Evolutionary conservation across 305 asterid genomes (phyloP).

Genomic region (Fraxinus floribunda): DNA sequence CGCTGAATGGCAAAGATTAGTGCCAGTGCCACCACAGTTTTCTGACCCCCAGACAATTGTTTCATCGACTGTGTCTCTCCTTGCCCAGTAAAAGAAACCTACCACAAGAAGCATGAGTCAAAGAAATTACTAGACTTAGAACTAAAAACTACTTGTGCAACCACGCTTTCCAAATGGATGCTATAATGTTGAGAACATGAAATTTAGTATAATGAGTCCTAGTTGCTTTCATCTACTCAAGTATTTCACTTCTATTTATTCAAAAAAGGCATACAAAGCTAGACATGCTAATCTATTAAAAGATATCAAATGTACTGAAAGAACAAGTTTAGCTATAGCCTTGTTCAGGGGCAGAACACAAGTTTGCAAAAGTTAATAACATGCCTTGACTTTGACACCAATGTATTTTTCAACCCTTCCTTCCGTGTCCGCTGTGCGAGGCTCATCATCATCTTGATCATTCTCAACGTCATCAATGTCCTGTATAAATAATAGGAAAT

Average conservation of each 20-base stretch:
- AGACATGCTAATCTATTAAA: conserved; percentile 10
- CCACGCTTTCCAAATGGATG: conserved; percentile 15
- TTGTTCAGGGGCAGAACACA: conserved; percentile 7
- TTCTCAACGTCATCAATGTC: conserved; percentile 68
- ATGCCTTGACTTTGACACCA: conserved; percentile 98
- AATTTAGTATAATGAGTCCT: conserved; percentile 1
- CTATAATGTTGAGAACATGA: neutral
- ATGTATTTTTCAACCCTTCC: conserved; percentile 94
- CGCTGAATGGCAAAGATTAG: conserved; percentile 96
- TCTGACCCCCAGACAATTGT: conserved; percentile 97
- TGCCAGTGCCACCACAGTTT: conserved; percentile 95
- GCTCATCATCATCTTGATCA: conserved; percentile 85
- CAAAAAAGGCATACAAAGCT: neutral
- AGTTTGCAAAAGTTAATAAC: conserved; percentile 27
- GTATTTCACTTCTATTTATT: conserved; percentile 8
- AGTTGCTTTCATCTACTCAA: conserved; percentile 12
- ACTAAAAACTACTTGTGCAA: neutral
- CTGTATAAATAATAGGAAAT: conserved; percentile 35
- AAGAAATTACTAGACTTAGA: conserved; percentile 11
- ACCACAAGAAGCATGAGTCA: conserved; percentile 17
- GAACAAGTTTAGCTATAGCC: conserved; percentile 15
- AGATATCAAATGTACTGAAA: neutral
- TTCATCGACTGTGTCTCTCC: conserved; percentile 99
- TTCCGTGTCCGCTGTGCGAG: conserved; percentile 66
- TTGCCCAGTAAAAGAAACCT: conserved; percentile 98